Base-by-base conservation (phyloP, 805 yeast genomes). In the Brettanomyces custersianus region DNA sequence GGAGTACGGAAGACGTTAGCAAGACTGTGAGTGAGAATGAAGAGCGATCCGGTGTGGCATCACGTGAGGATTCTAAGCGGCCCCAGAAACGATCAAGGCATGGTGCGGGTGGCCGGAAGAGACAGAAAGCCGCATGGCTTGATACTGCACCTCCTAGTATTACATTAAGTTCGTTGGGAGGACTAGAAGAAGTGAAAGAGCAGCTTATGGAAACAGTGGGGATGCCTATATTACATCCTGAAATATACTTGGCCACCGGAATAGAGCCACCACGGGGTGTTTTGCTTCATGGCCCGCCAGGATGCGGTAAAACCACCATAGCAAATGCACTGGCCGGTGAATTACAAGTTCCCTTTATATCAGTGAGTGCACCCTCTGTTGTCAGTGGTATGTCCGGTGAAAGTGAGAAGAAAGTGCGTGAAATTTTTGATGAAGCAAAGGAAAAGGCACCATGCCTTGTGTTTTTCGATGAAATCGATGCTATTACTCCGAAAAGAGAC, bases 301-400 rank as follows among this genome's bases (percentile, higher is more conserved):
- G 98, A 12, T 92, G 98, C 65, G 98, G 98, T 55, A 92, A 92
- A 51, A 92, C 98, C 0, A 80, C 95, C 29, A 78, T 92, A 36
- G 98, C 98, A 3, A 87, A 87, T 57, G 96, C 97, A 0, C 63
- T 92, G 17, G 98, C 98, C 1, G 95, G 95, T 20, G 95, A 90
- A 52, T 67, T 92, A 22, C 82, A 86, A 46, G 95, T 92, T 0
- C 96, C 97, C 0, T 92, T 92, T 52, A 75, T 92, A 13, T 80
- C 82, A 31, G 70, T 92, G 1, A 82, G 95, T 20, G 97, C 98
- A 0, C 98, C 98, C 1, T 80, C 95, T 2, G 85, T 92, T 7
- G 97, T 92, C 0, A 84, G 95, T 42, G 98, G 98, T 4, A 92
- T 92, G 97, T 85, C 95, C n/a, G 98, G 98, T 29, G 98, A 92